These are phyloP conservation scores for Clausena lansium DNA, from an alignment of 345 rosid genomes.

Conservation along the genomic window DNA sequence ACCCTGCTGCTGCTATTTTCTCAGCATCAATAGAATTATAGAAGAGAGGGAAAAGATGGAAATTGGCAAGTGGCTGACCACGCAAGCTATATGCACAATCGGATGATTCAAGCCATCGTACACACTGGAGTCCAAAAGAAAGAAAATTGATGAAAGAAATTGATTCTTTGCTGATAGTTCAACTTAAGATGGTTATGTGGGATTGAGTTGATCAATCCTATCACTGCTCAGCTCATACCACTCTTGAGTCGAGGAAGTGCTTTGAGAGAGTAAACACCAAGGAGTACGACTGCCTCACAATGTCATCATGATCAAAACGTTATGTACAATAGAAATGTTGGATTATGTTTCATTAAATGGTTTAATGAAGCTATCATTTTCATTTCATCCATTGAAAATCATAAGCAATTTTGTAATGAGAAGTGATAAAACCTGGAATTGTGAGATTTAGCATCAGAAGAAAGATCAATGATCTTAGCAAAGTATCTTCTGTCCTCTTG, in stretches of 20 bases:
- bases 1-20: neutral
- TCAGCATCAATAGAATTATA: neutral
- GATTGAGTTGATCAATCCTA: neutral
- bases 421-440: neutral
- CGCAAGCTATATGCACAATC: neutral
- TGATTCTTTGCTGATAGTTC: neutral
- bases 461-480: neutral
- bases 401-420: neutral
- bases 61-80: neutral
- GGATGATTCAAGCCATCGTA: neutral
- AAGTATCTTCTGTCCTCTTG: neutral
- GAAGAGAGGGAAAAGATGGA: neutral
- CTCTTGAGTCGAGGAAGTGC: neutral
- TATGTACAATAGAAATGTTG: neutral
- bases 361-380: neutral
- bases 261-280: neutral
- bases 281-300: neutral
- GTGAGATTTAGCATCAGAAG: neutral
- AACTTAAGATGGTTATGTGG: neutral
- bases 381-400: neutral
- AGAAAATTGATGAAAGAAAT: neutral
- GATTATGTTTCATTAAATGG: neutral
- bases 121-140: neutral
- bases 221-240: neutral
- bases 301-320: neutral